Evolutionary conservation across 805 yeast genomes (phyloP), one percentile per base, ranked within the genome.

Genomic region (Candida xyloterini): DNA sequence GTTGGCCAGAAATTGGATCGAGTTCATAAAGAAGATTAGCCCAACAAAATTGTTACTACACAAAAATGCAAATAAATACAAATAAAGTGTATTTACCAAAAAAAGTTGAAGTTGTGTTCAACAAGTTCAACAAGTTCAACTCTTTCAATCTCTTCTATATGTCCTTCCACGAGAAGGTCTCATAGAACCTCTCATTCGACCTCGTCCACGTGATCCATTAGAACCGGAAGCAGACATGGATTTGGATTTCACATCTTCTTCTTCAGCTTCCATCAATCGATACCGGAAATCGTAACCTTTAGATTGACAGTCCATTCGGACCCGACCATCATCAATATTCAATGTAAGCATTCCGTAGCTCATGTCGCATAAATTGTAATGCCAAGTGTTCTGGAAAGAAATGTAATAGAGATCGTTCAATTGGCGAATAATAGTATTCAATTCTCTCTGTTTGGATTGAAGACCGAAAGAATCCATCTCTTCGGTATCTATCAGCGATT

Each of bases 371-470:
- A 84, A 63, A 51, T 82, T 82, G 58, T 79, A 80, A 58, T 84
- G 87, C 95, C 95, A 84, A 42, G 81, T 69, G 52, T 80, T 79
- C 53, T 79, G 81, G 60, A 79, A 83, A 1, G 88, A 78, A 11
- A 74, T 67, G 55, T 78, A 76, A 49, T 79, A 77, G 27, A 73
- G 62, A 52, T 82, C 87, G 56, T 79, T 80, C 40, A 77, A 68
- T 42, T 66, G 68, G 55, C 74, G 65, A 16, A 71, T 65, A 32
- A 61, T 64, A 22, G 70, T 68, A 48, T 67, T 71, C 30, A 62
- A 53, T 40, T 64, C 72, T 38, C 66, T 54, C 32, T 66, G 65
- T 21, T 63, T 62, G 30, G 67, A 64, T 25, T 64, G 60, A 15
- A 70, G 46, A 3, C 71, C 63, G 26, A 70, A 55, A 1, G 76